These are phyloP conservation scores for Ramichloridium luteum DNA, from an alignment of 2,329 filamentous ascomycete genomes.

Conservation along the genomic window DNA sequence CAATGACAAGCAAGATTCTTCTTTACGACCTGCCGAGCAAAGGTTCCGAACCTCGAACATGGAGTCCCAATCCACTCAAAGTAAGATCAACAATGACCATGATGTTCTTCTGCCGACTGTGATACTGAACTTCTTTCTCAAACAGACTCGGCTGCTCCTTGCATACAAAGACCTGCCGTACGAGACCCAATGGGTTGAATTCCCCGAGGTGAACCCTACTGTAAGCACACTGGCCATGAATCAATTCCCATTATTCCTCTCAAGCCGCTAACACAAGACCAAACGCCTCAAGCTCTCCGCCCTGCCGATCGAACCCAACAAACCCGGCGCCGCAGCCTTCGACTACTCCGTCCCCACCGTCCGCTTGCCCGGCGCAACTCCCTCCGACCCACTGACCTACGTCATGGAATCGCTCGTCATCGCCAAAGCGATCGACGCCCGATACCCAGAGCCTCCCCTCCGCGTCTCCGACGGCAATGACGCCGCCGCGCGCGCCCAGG, in stretches of 20 bases:
- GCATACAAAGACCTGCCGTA: slow-evolving; percentile 59
- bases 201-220: slow-evolving; percentile 48
- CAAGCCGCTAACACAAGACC: too few species aligned
- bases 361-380: slow-evolving; percentile 42
- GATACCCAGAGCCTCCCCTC: slow-evolving; percentile 46
- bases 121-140: too few species aligned
- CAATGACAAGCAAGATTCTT: slow-evolving; percentile 31
- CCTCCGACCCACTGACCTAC: too few species aligned
- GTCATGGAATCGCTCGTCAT: slow-evolving; percentile 55
- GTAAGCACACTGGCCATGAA: too few species aligned
- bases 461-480: slow-evolving; percentile 42
- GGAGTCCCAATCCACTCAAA: too few species aligned
- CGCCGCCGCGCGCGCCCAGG: slow-evolving; percentile 28
- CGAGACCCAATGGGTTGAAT: slow-evolving; percentile 57
- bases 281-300: slow-evolving; percentile 42
- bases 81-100: too few species aligned
- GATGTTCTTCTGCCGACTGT: too few species aligned
- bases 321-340: slow-evolving; percentile 21
- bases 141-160: slow-evolving; percentile 50
- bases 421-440: slow-evolving; percentile 44
- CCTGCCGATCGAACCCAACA: slow-evolving; percentile 38
- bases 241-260: too few species aligned
- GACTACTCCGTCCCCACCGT: slow-evolving; percentile 44
- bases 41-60: too few species aligned
- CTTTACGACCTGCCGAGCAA: slow-evolving; percentile 53